Conservation (phyloP, 352 stramenopile species). For the Albugo laibachii region DNA sequence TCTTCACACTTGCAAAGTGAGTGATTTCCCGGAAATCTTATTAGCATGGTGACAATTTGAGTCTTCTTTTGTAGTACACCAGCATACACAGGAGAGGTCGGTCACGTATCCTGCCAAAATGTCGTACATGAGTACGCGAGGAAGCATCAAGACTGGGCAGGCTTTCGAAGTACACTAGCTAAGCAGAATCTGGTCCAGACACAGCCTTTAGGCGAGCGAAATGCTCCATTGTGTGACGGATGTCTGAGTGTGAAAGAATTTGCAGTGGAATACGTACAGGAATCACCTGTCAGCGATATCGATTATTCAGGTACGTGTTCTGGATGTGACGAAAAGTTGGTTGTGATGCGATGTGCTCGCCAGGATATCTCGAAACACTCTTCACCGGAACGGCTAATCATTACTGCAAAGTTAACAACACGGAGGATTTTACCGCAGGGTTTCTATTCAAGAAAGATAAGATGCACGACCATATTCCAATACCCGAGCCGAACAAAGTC, state of each 20-base stretch:
- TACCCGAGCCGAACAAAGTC: slow-evolving; percentile 64
- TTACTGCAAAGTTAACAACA: slow-evolving; percentile 71
- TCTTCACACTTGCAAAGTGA: slow-evolving; percentile 75
- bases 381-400: slow-evolving; percentile 61
- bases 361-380: slow-evolving; percentile 60
- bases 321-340: background rate
- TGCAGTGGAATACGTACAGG: slow-evolving; percentile 55
- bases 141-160: slow-evolving; percentile 41
- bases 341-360: background rate
- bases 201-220: slow-evolving; percentile 54
- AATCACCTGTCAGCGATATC: slow-evolving; percentile 34
- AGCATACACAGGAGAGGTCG: slow-evolving; percentile 27
- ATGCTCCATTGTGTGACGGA: slow-evolving; percentile 58
- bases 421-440: slow-evolving; percentile 67
- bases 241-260: slow-evolving; percentile 68
- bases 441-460: slow-evolving; percentile 85
- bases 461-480: slow-evolving; percentile 77
- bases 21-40: slow-evolving; percentile 2
- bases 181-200: slow-evolving; percentile 71
- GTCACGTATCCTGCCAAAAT: slow-evolving; percentile 50
- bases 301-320: slow-evolving; percentile 17
- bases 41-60: slow-evolving; percentile 1
- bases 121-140: slow-evolving; percentile 57
- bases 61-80: slow-evolving; percentile 22
- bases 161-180: slow-evolving; percentile 51